A percentile compares a stretch with the other conserved stretches of the same genome.
phyloP scores from a whole-genome alignment of 164 flowering plant genomes.

The Nymphaea colorata region DNA sequence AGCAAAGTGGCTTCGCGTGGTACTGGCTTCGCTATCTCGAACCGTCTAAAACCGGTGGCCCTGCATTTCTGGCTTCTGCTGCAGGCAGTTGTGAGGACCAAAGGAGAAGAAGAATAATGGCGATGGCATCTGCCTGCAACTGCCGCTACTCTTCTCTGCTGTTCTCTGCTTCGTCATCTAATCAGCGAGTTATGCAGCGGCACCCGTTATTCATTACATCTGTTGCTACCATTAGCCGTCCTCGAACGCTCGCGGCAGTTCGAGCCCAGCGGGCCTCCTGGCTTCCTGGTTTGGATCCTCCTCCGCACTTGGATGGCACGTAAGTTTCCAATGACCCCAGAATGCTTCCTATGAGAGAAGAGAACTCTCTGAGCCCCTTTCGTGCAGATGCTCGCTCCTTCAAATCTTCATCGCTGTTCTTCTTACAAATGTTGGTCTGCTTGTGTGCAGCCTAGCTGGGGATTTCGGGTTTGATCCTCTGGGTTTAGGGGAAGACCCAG shows the following conservation, averaged over 20 bases:
- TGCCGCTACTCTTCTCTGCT: slow-evolving; percentile 2
- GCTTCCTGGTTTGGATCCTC: slow-evolving; percentile 95
- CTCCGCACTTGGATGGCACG: slow-evolving; percentile 86
- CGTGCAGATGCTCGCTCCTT: neutral
- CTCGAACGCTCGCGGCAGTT: slow-evolving; percentile 10
- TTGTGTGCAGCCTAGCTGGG: slow-evolving; percentile 44
- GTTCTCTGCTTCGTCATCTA: slow-evolving; percentile 6
- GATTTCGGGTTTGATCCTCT: slow-evolving; percentile 97
- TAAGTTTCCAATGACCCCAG: slow-evolving; percentile 10
- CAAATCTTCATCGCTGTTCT: neutral
- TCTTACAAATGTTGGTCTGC: neutral
- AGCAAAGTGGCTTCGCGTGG: too few species aligned
- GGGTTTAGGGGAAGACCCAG: slow-evolving; percentile 91
- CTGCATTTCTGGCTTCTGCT: neutral
- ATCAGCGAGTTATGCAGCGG: slow-evolving; percentile 5
- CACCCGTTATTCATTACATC: neutral
- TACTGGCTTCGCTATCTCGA: neutral
- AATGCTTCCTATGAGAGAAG: neutral
- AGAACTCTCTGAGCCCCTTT: neutral
- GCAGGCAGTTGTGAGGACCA: neutral
- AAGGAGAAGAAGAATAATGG: neutral
- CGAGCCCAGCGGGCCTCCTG: slow-evolving; percentile 77
- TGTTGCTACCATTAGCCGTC: neutral
- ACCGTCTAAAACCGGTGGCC: neutral
- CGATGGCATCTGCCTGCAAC: neutral